Conservation (phyloP, 345 rosid genomes). For the Syzygium aromaticum region DNA sequence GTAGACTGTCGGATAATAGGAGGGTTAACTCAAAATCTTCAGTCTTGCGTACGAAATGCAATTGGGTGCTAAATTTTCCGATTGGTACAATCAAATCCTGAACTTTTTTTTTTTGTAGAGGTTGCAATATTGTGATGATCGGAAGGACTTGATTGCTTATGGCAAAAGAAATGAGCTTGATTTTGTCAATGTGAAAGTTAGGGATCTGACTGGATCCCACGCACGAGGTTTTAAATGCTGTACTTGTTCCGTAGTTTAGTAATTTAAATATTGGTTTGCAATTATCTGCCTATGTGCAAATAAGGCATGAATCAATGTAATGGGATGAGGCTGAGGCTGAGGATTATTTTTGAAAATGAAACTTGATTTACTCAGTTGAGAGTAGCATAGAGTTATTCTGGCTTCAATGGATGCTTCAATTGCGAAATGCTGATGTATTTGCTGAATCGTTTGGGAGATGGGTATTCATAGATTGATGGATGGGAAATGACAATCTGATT, state of each 20-base stretch:
- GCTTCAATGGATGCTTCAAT: neutral
- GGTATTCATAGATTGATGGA: neutral
- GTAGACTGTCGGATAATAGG: neutral
- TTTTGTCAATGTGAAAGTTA: neutral
- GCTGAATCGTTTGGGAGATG: neutral
- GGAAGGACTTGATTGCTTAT: neutral
- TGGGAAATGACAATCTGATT: neutral
- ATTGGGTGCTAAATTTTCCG: neutral
- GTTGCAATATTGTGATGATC: neutral
- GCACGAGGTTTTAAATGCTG: neutral
- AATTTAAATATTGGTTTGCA: neutral
- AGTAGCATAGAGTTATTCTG: neutral
- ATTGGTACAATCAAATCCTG: neutral
- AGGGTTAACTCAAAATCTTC: neutral
- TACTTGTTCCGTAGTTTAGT: neutral
- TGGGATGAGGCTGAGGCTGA: neutral
- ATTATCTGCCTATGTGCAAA: neutral
- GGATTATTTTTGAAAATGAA: neutral
- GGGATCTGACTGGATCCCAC: neutral
- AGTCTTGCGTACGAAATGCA: neutral
- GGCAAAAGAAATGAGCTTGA: neutral
- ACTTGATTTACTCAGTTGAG: neutral
- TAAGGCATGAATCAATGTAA: neutral
- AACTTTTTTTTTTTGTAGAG: neutral
- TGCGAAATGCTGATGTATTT: neutral